Base-by-base conservation (phyloP, 2,329 filamentous ascomycete genomes). In the Geosmithia morbida region DNA sequence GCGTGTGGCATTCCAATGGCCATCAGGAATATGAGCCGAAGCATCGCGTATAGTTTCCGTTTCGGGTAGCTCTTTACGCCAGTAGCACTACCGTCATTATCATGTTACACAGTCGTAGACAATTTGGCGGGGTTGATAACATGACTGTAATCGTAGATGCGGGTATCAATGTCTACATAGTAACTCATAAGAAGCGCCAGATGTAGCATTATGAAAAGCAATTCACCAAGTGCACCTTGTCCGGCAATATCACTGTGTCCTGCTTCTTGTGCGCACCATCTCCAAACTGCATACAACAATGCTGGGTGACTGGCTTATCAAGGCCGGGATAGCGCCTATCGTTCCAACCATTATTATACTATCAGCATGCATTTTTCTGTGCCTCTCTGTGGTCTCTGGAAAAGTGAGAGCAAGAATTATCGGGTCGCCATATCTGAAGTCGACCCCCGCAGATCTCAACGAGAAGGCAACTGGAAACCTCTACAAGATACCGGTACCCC, bases 401-500 rank as follows among this genome's bases (percentile, higher is more conserved):
- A 41, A 41, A 13, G 39, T 41, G 39, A 22, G 26, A 44, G 43
- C 20, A 17, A 26, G 22, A 26, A 8, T 26, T 26, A 37, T 11
- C 33, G 33, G 33, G 33, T 16, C 33, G 3, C 6, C 11, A 37
- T 3, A 37, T 3, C 14, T 11, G 33, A 37, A 37, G 13, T 16
- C 11, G 11, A 37, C 33, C 33, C 33, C 33, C 11, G 33, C 33
- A 13, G 33, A 37, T 37, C 11, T 16, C 33, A 37, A 37, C 33
- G 29, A 44, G 42, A 44, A 22, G 13, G 10, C 33, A 16, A 16
- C 33, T 37, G 33, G 33, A 3, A 42, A 3, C 8, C 6, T 49
- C 39, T 87, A 83, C 67, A 69, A 71, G 50, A 67, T 78, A 2
- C 81, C 83, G 1, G 59, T 65, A 1, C 77, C 81, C 4, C 47